Percentiles rank a stretch among this genome's conserved stretches.
Evolutionary conservation across 352 stramenopile genomes (phyloP).

Genomic region (Phytophthora agathidicida): DNA sequence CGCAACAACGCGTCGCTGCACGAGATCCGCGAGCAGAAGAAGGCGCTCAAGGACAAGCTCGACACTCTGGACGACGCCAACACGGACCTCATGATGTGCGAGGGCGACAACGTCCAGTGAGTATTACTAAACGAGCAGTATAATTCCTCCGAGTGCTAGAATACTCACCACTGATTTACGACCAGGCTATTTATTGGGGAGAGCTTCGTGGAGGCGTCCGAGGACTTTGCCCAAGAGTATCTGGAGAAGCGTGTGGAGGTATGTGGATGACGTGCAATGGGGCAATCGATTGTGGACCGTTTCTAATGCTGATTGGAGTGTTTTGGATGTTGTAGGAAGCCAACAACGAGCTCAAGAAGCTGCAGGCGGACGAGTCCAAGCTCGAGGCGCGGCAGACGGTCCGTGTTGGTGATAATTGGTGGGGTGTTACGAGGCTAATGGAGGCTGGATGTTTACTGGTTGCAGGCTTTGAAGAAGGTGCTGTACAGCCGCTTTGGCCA

Average conservation of each 20-base stretch:
- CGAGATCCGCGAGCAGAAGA: constrained; percentile 92
- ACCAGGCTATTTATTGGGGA: constrained; percentile 93
- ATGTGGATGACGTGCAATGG: neutral
- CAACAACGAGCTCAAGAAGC: constrained; percentile 82
- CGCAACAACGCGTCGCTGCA: constrained; percentile 94
- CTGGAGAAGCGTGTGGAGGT: constrained; percentile 92
- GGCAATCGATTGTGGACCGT: neutral
- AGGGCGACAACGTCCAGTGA: constrained; percentile 84
- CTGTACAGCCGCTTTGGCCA: constrained; percentile 97
- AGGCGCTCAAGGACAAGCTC: constrained; percentile 93
- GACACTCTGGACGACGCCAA: constrained; percentile 97
- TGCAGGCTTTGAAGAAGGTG: constrained; percentile 90
- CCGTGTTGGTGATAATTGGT: constrained; percentile 1
- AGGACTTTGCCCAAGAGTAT: constrained; percentile 95
- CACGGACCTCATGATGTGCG: constrained; percentile 98
- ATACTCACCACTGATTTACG: too few relatives aligned
- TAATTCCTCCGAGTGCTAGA: too few relatives aligned
- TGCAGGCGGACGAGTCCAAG: constrained; percentile 86
- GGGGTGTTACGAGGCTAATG: neutral
- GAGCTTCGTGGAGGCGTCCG: constrained; percentile 94
- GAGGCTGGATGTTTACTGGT: constrained; percentile 3
- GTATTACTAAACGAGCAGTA: constrained; percentile 10
- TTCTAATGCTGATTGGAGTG: neutral
- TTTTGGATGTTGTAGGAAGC: constrained; percentile 40
- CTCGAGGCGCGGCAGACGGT: constrained; percentile 91